Base-by-base conservation (phyloP, 192 early-diverging fungal genomes). In the Kappamyces sp. region DNA sequence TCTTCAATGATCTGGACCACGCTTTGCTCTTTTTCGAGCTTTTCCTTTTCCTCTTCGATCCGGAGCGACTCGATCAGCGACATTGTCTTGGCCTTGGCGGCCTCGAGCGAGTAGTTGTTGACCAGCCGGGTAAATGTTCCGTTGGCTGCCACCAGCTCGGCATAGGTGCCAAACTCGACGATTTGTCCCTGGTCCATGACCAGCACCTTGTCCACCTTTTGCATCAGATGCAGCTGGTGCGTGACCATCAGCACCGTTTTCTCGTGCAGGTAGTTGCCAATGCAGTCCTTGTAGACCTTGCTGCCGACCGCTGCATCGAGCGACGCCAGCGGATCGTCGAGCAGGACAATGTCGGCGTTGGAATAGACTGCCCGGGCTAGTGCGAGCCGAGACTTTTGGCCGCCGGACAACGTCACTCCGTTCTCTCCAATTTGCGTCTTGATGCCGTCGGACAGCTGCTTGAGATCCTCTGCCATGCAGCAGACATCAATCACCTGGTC, bases 71-170 rank as follows among this genome's bases (percentile, higher is more conserved):
- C n/a, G n/a, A n/a, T n/a, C n/a, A n/a, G n/a, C n/a, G n/a, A n/a
- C n/a, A n/a, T n/a, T n/a, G n/a, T n/a, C n/a, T n/a, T n/a, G n/a
- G n/a, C n/a, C n/a, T n/a, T n/a, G n/a, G n/a, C n/a, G n/a, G n/a
- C n/a, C n/a, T n/a, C n/a, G n/a, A n/a, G n/a, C n/a, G n/a, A n/a
- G n/a, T n/a, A n/a, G n/a, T n/a, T n/a, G n/a, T n/a, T n/a, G n/a
- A n/a, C n/a, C n/a, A n/a, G n/a, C n/a, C n/a, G n/a, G n/a, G n/a
- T n/a, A n/a, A n/a, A n/a, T n/a, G n/a, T n/a, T n/a, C n/a, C n/a
- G n/a, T n/a, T n/a, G n/a, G n/a, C n/a, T n/a, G n/a, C n/a, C 66
- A 82, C 74, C 36, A 86, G 51, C 38, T 82, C 82, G 0, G 64
- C 63, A 47, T 71, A 84, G 0, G 69, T 69, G 35, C 74, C 84